Conservation (phyloP, 1,139 yeast genomes). For the Candida freyschussii region DNA sequence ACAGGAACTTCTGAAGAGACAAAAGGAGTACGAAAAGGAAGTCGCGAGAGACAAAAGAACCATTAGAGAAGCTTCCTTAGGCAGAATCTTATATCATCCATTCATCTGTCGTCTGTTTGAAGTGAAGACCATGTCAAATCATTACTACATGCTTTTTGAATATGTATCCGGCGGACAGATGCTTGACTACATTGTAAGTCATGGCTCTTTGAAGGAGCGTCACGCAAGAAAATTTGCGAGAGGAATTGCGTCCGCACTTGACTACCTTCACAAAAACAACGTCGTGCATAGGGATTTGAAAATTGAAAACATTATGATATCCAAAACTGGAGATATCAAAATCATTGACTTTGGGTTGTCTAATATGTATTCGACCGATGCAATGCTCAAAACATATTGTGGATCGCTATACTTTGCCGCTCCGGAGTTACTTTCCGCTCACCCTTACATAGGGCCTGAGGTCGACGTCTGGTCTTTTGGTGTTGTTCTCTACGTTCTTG, state of each 20-base stretch:
- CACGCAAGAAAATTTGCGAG: constrained; percentile 94
- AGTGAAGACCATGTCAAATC: constrained; percentile 94
- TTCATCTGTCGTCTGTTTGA: constrained; percentile 89
- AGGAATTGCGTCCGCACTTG: constrained; percentile 93
- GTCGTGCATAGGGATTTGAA: constrained; percentile 96
- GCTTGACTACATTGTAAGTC: constrained; percentile 95
- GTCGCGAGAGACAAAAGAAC: constrained; percentile 90
- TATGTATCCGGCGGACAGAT: constrained; percentile 97
- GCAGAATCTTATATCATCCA: constrained; percentile 85
- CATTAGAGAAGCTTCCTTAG: constrained; percentile 90
- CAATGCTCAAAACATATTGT: constrained; percentile 86
- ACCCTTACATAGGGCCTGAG: constrained; percentile 93
- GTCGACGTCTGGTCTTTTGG: constrained; percentile 99
- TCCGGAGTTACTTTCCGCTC: constrained; percentile 89
- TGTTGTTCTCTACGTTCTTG: constrained; percentile 87
- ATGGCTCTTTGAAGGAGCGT: constrained; percentile 89
- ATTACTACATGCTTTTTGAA: constrained; percentile 94
- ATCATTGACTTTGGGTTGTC: constrained; percentile 95
- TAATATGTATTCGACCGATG: constrained; percentile 70
- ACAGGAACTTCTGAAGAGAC: constrained; percentile 55
- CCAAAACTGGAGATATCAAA: constrained; percentile 89
- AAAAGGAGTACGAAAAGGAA: constrained; percentile 78
- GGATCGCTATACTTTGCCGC: constrained; percentile 98
- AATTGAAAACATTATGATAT: constrained; percentile 93
- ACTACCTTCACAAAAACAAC: constrained; percentile 88